These are phyloP conservation scores for Aspergillus eucalypticola DNA, from an alignment of 2,329 filamentous ascomycete genomes.

Conservation along the genomic window DNA sequence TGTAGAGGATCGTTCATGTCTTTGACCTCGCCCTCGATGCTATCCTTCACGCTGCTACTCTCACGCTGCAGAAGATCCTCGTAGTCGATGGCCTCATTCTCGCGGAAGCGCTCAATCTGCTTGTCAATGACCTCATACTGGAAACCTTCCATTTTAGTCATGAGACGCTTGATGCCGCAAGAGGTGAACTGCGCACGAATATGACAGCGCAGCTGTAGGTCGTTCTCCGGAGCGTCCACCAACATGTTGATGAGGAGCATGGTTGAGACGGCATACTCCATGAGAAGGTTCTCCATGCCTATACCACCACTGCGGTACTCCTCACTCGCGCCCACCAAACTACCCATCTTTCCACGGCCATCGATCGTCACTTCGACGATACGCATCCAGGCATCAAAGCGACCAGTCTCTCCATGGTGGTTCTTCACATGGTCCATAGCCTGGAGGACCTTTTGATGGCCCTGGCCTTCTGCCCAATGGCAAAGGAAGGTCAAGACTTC, in stretches of 20 bases:
- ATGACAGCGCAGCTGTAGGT: conserved; percentile 88
- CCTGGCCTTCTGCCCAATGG: conserved; percentile 86
- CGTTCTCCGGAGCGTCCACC: conserved; percentile 83
- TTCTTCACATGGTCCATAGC: conserved; percentile 89
- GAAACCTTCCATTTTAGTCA: conserved; percentile 97
- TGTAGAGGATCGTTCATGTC: conserved; percentile 91
- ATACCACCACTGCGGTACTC: conserved; percentile 94
- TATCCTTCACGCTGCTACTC: conserved; percentile 86
- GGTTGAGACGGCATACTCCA: conserved; percentile 97
- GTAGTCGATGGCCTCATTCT: conserved; percentile 96
- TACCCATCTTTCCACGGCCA: conserved; percentile 97
- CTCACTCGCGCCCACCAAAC: conserved; percentile 92
- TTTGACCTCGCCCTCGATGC: conserved; percentile 78
- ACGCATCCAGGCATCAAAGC: conserved; percentile 98
- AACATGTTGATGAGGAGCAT: conserved; percentile 96
- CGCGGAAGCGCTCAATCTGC: conserved; percentile 89
- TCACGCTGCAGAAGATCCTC: conserved; percentile 94
- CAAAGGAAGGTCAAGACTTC: conserved; percentile 96
- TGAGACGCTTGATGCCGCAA: conserved; percentile 89
- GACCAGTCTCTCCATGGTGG: conserved; percentile 84
- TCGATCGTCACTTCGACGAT: conserved; percentile 96
- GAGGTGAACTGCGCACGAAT: conserved; percentile 94
- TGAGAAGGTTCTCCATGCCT: conserved; percentile 96
- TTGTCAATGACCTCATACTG: conserved; percentile 99
- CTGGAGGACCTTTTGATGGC: conserved; percentile 90